phyloP scores from a whole-genome alignment of 495 filamentous ascomycete genomes.

The Penicillium flavigenum region DNA sequence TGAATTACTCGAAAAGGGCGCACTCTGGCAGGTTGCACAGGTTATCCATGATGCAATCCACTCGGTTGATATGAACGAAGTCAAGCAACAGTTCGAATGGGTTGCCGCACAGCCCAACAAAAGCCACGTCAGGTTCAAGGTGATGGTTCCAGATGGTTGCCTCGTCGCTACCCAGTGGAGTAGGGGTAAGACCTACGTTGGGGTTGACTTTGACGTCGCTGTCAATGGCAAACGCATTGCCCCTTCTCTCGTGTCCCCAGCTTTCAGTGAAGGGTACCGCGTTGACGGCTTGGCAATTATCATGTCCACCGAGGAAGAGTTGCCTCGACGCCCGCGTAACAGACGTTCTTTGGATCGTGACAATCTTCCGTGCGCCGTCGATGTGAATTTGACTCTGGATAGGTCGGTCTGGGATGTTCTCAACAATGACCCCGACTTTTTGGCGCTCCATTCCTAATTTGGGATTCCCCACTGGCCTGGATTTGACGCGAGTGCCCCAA shows the following conservation, averaged over 20 bases:
- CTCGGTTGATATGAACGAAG: not conserved
- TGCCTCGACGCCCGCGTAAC: not conserved
- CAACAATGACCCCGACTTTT: not conserved
- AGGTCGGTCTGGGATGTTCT: not conserved
- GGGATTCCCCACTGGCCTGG: not conserved
- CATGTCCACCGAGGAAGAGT: slow-evolving; percentile 1
- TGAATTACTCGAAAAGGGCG: not conserved
- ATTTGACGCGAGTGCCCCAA: not conserved
- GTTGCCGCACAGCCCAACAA: slow-evolving; percentile 4
- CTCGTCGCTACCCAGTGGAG: slow-evolving; percentile 1
- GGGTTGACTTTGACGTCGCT: not conserved
- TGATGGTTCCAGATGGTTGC: not conserved
- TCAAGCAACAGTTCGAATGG: slow-evolving; percentile 2
- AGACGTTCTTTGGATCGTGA: not conserved
- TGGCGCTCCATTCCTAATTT: not conserved
- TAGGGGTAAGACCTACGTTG: not conserved
- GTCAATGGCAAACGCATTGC: not conserved
- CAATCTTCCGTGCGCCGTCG: not conserved
- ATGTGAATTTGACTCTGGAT: slow-evolving; percentile 4
- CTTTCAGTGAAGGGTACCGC: not conserved
- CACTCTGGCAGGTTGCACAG: not conserved
- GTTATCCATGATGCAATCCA: not conserved
- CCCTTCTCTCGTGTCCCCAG: not conserved
- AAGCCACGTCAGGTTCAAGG: not conserved
- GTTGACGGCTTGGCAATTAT: slow-evolving; percentile 1